phyloP scores from a whole-genome alignment of 1,284 basidiomycete genomes.

The Ceratobasidium sp. region DNA sequence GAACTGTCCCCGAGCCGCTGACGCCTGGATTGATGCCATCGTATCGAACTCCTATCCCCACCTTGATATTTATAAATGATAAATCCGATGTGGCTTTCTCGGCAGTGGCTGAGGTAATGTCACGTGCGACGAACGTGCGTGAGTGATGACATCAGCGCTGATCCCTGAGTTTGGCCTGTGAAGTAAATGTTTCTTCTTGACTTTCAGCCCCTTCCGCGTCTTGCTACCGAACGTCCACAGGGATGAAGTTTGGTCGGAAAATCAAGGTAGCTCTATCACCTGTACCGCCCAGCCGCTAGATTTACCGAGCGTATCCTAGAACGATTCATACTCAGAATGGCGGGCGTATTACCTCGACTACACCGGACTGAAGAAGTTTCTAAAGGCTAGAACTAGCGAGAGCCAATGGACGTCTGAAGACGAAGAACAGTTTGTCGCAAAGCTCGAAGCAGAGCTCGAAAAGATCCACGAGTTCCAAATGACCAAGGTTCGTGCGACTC shows the following conservation, averaged over 20 bases:
- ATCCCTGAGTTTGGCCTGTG: conserved; percentile 5
- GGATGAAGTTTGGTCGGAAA: conserved; percentile 89
- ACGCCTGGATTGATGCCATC: not conserved
- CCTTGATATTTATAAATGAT: too few relatives aligned
- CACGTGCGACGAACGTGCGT: conserved; percentile 37
- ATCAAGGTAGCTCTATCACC: conserved; percentile 69
- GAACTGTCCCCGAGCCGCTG: not conserved
- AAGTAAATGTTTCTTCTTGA: not conserved
- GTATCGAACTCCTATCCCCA: too few relatives aligned
- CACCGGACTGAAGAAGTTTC: conserved; percentile 84
- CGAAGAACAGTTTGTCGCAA: conserved; percentile 78
- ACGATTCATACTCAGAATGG: conserved; percentile 89
- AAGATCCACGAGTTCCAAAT: conserved; percentile 98
- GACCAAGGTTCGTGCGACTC: conserved; percentile 67
- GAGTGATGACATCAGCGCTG: conserved; percentile 29
- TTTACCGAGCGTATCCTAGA: conserved; percentile 55
- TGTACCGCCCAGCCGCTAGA: conserved; percentile 42
- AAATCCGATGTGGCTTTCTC: not conserved
- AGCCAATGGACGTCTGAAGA: conserved; percentile 77
- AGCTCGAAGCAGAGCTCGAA: conserved; percentile 88
- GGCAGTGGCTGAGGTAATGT: not conserved
- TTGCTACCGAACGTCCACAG: not conserved
- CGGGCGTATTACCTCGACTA: conserved; percentile 90
- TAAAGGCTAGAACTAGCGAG: conserved; percentile 76
- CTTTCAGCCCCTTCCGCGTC: not conserved